Conservation (phyloP, 768 basidiomycete species). For the Clitopilus hobsonii region DNA sequence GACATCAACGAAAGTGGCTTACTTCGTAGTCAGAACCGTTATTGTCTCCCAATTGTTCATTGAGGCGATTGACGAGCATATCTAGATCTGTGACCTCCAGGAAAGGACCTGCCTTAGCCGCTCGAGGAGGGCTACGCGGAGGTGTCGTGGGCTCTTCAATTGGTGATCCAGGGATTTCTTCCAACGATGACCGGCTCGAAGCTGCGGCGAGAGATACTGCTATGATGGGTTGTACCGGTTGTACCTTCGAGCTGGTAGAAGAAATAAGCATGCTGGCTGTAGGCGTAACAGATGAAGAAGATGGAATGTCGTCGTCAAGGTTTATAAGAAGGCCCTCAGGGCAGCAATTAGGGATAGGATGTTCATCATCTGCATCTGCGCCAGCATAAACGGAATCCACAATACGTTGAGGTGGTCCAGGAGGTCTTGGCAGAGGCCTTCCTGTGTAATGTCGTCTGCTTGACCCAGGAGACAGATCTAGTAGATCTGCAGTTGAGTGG, state of each 20-base stretch:
- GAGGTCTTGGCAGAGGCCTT: conserved; percentile 50
- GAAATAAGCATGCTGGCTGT: neutral
- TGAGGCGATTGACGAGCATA: conserved; percentile 53
- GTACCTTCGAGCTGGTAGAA: neutral
- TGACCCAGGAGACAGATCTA: conserved; percentile 14
- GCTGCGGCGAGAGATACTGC: neutral
- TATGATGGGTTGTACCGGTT: neutral
- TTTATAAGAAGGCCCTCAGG: conserved; percentile 57
- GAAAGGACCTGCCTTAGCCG: conserved; percentile 13
- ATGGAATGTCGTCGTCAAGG: conserved; percentile 33
- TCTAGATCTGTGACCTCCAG: conserved; percentile 59
- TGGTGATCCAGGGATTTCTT: conserved; percentile 13
- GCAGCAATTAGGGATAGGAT: conserved; percentile 17
- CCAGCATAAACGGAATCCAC: conserved; percentile 31
- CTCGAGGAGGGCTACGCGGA: conserved; percentile 4
- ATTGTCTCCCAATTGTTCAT: conserved; percentile 28
- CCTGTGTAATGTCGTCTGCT: conserved; percentile 47
- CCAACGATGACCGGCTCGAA: conserved; percentile 14
- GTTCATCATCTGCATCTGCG: conserved; percentile 13
- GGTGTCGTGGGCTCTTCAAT: conserved; percentile 5
- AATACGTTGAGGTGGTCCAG: conserved; percentile 16
- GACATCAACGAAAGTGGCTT: too few relatives aligned
- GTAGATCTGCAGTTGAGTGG: neutral
- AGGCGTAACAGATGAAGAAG: neutral
- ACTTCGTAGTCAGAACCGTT: conserved; percentile 65